A percentile compares a stretch with the other conserved stretches of the same genome.
phyloP scores from a whole-genome alignment of 2,329 filamentous ascomycete species.

The Microdochium nivale region DNA sequence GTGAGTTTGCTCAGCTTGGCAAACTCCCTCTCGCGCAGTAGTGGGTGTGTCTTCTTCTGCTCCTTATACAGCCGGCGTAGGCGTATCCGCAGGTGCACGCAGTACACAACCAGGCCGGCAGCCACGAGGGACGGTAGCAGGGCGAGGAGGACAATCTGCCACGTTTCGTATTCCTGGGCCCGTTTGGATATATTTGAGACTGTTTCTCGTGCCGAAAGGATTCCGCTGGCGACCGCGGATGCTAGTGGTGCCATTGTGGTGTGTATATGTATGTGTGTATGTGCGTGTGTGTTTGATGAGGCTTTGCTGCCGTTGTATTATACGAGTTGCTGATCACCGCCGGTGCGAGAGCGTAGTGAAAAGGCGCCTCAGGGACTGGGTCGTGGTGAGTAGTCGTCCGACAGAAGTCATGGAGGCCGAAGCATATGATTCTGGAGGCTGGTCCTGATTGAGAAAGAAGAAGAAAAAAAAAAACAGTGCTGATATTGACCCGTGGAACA shows the following conservation, averaged over 20 bases:
- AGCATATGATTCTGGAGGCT: too few species aligned
- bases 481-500: too few species aligned
- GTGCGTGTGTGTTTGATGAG: not conserved
- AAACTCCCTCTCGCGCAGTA: constrained; percentile 1
- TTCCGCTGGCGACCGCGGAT: not conserved
- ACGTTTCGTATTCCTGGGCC: not conserved
- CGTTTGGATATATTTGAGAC: not conserved
- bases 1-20: constrained; percentile 1
- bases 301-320: not conserved
- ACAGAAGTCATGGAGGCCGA: too few species aligned
- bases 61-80: not conserved
- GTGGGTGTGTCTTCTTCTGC: not conserved
- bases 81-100: not conserved
- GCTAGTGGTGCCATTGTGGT: not conserved
- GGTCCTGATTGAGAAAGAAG: too few species aligned
- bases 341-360: too few species aligned
- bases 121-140: not conserved
- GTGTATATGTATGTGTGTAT: not conserved
- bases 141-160: not conserved
- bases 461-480: too few species aligned
- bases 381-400: too few species aligned
- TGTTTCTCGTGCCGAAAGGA: not conserved
- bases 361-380: too few species aligned
- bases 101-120: not conserved
- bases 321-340: too few species aligned